Evolutionary conservation across 805 yeast genomes (phyloP), one percentile per base, ranked within the genome.

Genomic region (Ogataea neopini): DNA sequence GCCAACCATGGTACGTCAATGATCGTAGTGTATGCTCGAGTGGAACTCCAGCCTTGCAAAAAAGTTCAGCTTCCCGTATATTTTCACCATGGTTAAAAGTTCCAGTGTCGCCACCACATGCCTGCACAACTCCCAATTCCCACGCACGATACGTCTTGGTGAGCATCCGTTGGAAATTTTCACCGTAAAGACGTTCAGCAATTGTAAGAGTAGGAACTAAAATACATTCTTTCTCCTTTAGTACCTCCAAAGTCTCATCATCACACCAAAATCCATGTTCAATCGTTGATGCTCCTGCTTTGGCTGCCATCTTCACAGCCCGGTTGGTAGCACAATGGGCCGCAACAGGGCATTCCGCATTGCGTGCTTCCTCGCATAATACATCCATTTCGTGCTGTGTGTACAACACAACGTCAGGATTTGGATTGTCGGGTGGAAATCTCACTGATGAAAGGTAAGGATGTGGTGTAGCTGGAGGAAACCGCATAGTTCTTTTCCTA

Each of bases 21-120:
- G 55, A 41, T 22, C 52, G 44, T 30, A 61, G 43, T 2, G 58
- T 49, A 19, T 60, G 56, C 13, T 37, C 56, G 3, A 54, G 35
- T 13, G 63, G 61, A 43, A 61, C 47, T 2, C 66, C 66, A 5
- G 64, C 54, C 37, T 58, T 50, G 2, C 51, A 43, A 47, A 61
- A 58, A 45, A 61, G 46, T 47, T 61, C 66, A 22, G 57, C 60
- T 33, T 61, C 66, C 28, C 63, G 38, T n/a, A 60, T 52, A 43
- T 61, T 61, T 26, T 61, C 65, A 9, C 65, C 65, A 42, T 61
- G 65, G n/a, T 57, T 54, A 34, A 57, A 61, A 1, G 65, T 59
- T 2, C 65, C 65, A 9, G 65, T 61, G 38, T 61, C 65, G 9
- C 65, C 65, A 4, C 65, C 65, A 45, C 64, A 60, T 1, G 64